Conservation (phyloP, 306 rosid species). For the Hippophae tibetana region DNA sequence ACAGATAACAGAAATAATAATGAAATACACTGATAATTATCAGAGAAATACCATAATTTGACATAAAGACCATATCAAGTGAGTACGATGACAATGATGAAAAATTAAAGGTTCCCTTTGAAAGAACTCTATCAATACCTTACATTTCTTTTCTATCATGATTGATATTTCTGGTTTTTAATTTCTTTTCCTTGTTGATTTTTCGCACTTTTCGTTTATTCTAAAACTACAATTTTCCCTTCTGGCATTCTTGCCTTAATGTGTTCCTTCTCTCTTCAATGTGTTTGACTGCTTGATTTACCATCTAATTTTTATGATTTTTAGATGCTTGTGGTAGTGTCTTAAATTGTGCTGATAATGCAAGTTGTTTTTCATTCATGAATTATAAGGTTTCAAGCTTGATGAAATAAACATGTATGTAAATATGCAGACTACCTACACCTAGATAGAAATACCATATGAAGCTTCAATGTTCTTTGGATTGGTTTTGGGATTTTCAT, state of each 20-base stretch:
- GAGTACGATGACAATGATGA: conserved; percentile 35
- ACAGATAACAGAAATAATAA: no score
- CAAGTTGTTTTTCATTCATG: conserved; percentile 64
- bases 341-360: conserved; percentile 11
- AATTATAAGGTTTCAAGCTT: conserved; percentile 31
- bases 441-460: no score
- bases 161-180: conserved; percentile 24
- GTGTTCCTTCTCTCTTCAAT: background rate
- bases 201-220: background rate
- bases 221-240: background rate
- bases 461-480: no score
- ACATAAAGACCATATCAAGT: conserved; percentile 37
- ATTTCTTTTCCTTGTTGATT: conserved; percentile 2
- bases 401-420: background rate
- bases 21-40: no score
- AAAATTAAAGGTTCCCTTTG: conserved; percentile 24
- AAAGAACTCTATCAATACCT: conserved; percentile 21
- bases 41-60: no score
- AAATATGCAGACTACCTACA: no score
- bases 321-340: background rate
- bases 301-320: background rate
- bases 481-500: no score
- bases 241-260: background rate
- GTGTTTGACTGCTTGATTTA: background rate
- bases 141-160: conserved; percentile 31